These are phyloP conservation scores for Fusarium brevicatenulatum DNA, from an alignment of 2,329 filamentous ascomycete genomes.

Conservation along the genomic window DNA sequence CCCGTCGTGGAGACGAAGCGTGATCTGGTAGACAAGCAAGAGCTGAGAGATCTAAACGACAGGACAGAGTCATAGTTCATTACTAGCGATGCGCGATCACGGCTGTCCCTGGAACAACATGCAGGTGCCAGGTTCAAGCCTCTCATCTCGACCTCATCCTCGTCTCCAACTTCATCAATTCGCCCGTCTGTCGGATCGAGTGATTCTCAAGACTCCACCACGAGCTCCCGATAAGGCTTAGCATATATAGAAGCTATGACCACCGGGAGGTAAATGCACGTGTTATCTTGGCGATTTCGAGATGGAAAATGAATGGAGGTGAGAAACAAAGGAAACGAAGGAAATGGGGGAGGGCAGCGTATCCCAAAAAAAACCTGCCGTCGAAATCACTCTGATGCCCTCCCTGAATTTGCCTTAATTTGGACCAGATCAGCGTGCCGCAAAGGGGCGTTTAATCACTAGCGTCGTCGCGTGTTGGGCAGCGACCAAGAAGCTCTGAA, in stretches of 20 bases:
- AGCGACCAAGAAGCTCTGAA: slow-evolving; percentile 25
- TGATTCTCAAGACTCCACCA: slow-evolving; percentile 23
- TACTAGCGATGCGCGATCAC: slow-evolving; percentile 30
- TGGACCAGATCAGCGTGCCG: slow-evolving; percentile 31
- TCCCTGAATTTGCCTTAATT: slow-evolving; percentile 18
- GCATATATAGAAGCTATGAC: slow-evolving; percentile 44
- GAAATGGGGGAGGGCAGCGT: slow-evolving; percentile 12
- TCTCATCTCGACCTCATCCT: slow-evolving; percentile 11
- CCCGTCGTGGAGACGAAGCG: slow-evolving; percentile 10
- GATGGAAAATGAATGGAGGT: not conserved
- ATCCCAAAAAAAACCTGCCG: not conserved
- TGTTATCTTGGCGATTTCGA: slow-evolving; percentile 37
- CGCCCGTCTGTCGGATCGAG: slow-evolving; percentile 15
- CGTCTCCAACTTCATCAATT: slow-evolving; percentile 10
- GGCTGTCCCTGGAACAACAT: slow-evolving; percentile 31
- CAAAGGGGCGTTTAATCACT: slow-evolving; percentile 15
- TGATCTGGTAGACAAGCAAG: not conserved
- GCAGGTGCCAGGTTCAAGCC: slow-evolving; percentile 34
- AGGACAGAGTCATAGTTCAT: slow-evolving; percentile 13
- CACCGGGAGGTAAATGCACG: slow-evolving; percentile 34
- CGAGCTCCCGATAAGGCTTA: slow-evolving; percentile 42
- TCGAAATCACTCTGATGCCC: slow-evolving; percentile 17
- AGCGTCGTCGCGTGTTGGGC: slow-evolving; percentile 35
- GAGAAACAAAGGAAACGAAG: slow-evolving; percentile 1
- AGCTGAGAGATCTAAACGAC: slow-evolving; percentile 1